Percentiles rank a stretch among this genome's conserved stretches.
Conservation (phyloP, 2,329 filamentous ascomycete genomes). For the Aureobasidium sp. region DNA sequence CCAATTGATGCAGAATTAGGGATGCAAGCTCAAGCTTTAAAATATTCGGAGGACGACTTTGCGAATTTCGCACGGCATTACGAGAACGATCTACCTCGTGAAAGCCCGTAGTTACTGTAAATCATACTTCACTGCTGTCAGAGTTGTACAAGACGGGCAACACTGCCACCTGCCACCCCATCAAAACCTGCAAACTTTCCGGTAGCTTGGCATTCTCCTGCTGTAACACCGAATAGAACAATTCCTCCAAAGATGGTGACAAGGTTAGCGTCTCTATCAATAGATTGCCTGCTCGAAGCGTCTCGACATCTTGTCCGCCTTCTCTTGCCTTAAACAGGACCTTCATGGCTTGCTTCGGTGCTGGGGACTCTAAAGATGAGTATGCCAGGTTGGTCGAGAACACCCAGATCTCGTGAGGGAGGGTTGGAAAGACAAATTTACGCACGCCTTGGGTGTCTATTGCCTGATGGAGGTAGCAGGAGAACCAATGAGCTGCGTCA, state of each 20-base stretch:
- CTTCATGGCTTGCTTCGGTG: slow-evolving; percentile 47
- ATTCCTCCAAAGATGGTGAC: slow-evolving; percentile 6
- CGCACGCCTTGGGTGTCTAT: slow-evolving; percentile 48
- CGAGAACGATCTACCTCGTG: too few species aligned
- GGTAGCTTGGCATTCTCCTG: slow-evolving; percentile 9
- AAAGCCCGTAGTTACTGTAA: too few species aligned
- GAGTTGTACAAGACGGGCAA: neutral
- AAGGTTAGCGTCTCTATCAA: slow-evolving; percentile 40
- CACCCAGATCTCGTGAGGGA: slow-evolving; percentile 42
- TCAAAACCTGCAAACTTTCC: slow-evolving; percentile 3
- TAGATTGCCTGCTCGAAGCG: slow-evolving; percentile 29
- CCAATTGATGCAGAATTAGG: too few species aligned
- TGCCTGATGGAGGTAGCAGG: slow-evolving; percentile 47
- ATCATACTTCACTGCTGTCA: neutral
- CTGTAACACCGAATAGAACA: slow-evolving; percentile 1
- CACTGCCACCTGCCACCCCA: slow-evolving; percentile 13
- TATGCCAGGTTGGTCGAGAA: slow-evolving; percentile 53
- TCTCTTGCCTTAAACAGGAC: slow-evolving; percentile 39
- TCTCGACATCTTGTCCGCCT: slow-evolving; percentile 23
- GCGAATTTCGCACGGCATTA: too few species aligned
- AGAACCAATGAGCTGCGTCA: slow-evolving; percentile 36
- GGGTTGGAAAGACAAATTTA: slow-evolving; percentile 53
- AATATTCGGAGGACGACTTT: too few species aligned
- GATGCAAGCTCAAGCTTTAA: too few species aligned
- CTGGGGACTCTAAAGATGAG: slow-evolving; percentile 35